Evolutionary conservation across 805 yeast genomes (phyloP).

Genomic region (Metschnikowia colocasiae): DNA sequence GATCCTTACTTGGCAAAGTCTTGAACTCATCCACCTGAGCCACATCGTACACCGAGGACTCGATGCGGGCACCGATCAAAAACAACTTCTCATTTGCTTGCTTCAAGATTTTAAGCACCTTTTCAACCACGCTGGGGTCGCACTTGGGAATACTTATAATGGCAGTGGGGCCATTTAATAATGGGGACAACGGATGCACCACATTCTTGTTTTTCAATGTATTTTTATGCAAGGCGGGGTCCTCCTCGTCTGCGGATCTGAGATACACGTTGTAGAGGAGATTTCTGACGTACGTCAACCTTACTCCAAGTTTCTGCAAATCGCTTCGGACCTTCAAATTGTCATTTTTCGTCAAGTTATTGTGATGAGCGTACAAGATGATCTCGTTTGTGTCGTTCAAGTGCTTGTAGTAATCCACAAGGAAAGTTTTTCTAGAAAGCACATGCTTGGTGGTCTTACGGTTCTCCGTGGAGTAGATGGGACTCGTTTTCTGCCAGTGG

Average conservation of each 20-base stretch:
- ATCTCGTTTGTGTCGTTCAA: slow-evolving; percentile 66
- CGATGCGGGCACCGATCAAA: slow-evolving; percentile 82
- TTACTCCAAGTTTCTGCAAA: slow-evolving; percentile 63
- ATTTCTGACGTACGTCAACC: slow-evolving; percentile 64
- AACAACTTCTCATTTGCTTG: slow-evolving; percentile 69
- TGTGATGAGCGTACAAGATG: slow-evolving; percentile 78
- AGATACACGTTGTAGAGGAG: slow-evolving; percentile 71
- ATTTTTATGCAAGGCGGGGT: slow-evolving; percentile 68
- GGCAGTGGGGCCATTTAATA: slow-evolving; percentile 85
- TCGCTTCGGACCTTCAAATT: slow-evolving; percentile 60
- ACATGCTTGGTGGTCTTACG: slow-evolving; percentile 58
- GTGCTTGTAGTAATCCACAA: slow-evolving; percentile 75
- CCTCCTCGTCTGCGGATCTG: slow-evolving; percentile 61
- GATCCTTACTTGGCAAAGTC: slow-evolving; percentile 65
- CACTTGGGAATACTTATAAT: slow-evolving; percentile 62
- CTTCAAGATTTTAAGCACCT: slow-evolving; percentile 58
- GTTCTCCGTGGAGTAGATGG: slow-evolving; percentile 5
- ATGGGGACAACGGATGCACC: slow-evolving; percentile 64
- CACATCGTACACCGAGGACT: slow-evolving; percentile 51
- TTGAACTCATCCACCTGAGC: slow-evolving; percentile 59
- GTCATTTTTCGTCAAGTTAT: slow-evolving; percentile 70
- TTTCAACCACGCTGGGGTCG: slow-evolving; percentile 66
- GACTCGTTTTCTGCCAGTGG: slow-evolving; percentile 1
- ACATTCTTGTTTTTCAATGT: slow-evolving; percentile 39
- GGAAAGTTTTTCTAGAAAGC: slow-evolving; percentile 78